Evolutionary conservation across 768 basidiomycete genomes (phyloP), one percentile per base, ranked within the genome.

Genomic region (Auriscalpium orientale): DNA sequence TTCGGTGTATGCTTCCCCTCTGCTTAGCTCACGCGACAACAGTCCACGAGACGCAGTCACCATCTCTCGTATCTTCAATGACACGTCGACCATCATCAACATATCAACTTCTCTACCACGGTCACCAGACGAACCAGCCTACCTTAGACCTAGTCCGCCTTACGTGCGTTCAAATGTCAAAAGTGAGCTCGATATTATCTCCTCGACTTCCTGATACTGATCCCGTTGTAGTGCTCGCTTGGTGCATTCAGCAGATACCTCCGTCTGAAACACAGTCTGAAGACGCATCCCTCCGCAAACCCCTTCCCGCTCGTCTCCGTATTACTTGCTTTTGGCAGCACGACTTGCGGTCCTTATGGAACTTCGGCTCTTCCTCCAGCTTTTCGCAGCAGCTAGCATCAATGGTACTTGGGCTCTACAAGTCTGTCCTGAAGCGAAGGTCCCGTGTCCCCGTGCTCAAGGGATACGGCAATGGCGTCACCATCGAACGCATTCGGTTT

Each of bases 301-400:
- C 58, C 37, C 46, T 60, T 54, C 21, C 62, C n/a, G 55, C 62
- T n/a, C 74, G 79, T 58, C 67, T 92, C 28, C 85, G 91, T 38
- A 81, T 95, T 58, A 93, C 90, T 1, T 95, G 91, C 66, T 94
- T 95, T 67, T 95, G 91, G 90, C 91, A 95, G 66, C 94, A 95
- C 68, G 91, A 97, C 72, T 80, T 95, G 33, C 88, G 89, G 59
- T 81, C 91, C 0, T 68, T 91, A 40, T 95, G 92, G 91, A 89
- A 83, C 40, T 79, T 93, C 51, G 84, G 83, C 8, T 79, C 85
- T 0, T 76, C 81, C 1, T 74, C 81, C 15, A 77, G 81, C 34
- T 64, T 92, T 10, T 78, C 81, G 9, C 89, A 91, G 60, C 91
- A 95, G 62, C 78, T 98, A 2, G 85, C 86, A n/a, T 83, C 87